Conservation (phyloP, 352 stramenopile genomes). For the Globisporangium barbulae region DNA sequence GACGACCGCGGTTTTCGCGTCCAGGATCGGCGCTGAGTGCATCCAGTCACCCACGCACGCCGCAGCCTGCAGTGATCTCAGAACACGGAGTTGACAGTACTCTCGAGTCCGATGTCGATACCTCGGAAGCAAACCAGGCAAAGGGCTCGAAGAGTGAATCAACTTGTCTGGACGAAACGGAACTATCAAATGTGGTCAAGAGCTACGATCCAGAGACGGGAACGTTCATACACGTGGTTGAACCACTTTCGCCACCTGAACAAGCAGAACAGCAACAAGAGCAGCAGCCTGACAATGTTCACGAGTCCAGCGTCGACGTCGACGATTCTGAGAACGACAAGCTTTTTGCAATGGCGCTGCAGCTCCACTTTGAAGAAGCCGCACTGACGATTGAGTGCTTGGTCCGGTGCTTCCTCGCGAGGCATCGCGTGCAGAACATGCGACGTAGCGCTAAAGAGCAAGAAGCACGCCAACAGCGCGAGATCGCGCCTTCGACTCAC, state of each 20-base stretch:
- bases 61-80: not conserved
- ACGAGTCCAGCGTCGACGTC: not conserved
- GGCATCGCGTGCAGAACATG: constrained; percentile 22
- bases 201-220: constrained; percentile 15
- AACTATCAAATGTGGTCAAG: constrained; percentile 3
- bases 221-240: constrained; percentile 8
- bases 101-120: not conserved
- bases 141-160: not conserved
- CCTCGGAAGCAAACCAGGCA: not conserved
- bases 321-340: not conserved
- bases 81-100: not conserved
- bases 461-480: not conserved
- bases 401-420: constrained; percentile 20
- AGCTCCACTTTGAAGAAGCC: constrained; percentile 17
- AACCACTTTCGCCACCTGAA: not conserved
- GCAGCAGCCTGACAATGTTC: not conserved
- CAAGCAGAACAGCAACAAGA: not conserved
- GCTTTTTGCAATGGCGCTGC: not conserved
- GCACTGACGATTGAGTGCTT: constrained; percentile 16
- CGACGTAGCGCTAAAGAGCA: constrained; percentile 14
- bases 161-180: too few species aligned
- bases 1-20: not conserved
- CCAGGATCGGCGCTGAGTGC: constrained; percentile 1
- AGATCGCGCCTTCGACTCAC: not conserved
- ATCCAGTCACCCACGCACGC: not conserved